Percentiles rank a stretch among this genome's conserved stretches.
phyloP scores from a whole-genome alignment of 352 stramenopile genomes.

The Poterioochromonas sp. region DNA sequence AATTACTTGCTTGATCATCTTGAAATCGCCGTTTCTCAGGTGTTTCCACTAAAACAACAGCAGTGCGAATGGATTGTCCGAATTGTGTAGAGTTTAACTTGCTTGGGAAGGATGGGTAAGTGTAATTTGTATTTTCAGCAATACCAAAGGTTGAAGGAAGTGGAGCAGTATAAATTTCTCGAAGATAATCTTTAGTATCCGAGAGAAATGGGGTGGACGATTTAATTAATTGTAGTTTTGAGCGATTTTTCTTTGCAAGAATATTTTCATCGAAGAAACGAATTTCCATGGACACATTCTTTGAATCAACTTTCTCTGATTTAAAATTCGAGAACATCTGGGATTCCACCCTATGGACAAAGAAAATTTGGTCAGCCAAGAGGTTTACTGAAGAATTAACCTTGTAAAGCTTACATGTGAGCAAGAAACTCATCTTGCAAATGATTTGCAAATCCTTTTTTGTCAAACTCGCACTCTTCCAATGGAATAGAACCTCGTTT shows the following conservation, averaged over 20 bases:
- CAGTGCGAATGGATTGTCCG: not conserved
- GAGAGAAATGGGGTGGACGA: slow-evolving; percentile 44
- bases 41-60: not conserved
- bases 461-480: too few species aligned
- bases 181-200: slow-evolving; percentile 36
- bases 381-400: too few species aligned
- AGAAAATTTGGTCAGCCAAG: too few species aligned
- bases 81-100: not conserved
- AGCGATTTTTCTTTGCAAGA: slow-evolving; percentile 53
- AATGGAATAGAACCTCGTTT: too few species aligned
- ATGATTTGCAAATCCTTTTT: too few species aligned
- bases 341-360: slow-evolving; percentile 42
- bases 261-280: slow-evolving; percentile 61
- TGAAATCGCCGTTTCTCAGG: not conserved
- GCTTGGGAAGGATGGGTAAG: not conserved
- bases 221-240: slow-evolving; percentile 40
- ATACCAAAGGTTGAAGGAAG: not conserved
- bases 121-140: not conserved
- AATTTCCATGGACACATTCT: slow-evolving; percentile 49
- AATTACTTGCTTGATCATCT: not conserved
- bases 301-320: slow-evolving; percentile 33
- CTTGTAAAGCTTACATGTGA: too few species aligned
- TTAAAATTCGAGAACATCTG: slow-evolving; percentile 54
- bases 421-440: not conserved
- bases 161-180: slow-evolving; percentile 25